Conservation (phyloP, 2,329 filamentous ascomycete genomes). For the Hymenoscyphus scutula region DNA sequence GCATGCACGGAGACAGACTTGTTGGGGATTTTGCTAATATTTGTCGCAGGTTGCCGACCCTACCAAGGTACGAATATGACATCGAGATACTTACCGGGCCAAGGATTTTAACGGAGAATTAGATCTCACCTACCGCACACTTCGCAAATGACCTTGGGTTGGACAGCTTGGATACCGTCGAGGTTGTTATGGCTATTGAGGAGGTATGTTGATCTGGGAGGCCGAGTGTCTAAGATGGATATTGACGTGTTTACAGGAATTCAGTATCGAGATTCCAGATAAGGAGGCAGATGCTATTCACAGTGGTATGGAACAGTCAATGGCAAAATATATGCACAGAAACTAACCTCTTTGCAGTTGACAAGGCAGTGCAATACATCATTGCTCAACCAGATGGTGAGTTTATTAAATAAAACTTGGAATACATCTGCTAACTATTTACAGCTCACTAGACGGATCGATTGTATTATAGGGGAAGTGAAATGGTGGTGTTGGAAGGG, state of each 20-base stretch:
- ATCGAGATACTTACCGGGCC: not conserved
- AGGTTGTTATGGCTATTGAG: conserved; percentile 99
- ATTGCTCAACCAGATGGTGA: conserved; percentile 71
- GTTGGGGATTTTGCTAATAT: conserved; percentile 25
- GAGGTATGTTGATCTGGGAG: conserved; percentile 56
- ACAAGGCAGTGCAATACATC: conserved; percentile 75
- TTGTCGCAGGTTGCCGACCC: conserved; percentile 62
- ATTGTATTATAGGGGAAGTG: conserved; percentile 33
- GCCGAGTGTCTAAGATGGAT: not conserved
- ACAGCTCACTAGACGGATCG: conserved; percentile 34
- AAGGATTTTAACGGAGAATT: conserved; percentile 14
- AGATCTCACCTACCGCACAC: conserved; percentile 84
- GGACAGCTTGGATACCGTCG: conserved; percentile 96
- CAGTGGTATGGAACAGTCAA: conserved; percentile 57
- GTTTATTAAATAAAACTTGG: conserved; percentile 28
- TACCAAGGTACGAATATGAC: conserved; percentile 50
- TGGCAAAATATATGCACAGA: not conserved
- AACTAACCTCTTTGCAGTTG: conserved; percentile 49
- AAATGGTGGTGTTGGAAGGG: conserved; percentile 15
- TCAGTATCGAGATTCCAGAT: conserved; percentile 77
- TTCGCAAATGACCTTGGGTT: conserved; percentile 97
- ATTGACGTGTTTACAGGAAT: conserved; percentile 45
- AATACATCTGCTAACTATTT: conserved; percentile 16
- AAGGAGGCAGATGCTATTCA: conserved; percentile 76
- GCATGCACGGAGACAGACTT: conserved; percentile 30